Evolutionary conservation across 176 grass and related monocot species (phyloP).

Genomic region (Oryza meyeriana): DNA sequence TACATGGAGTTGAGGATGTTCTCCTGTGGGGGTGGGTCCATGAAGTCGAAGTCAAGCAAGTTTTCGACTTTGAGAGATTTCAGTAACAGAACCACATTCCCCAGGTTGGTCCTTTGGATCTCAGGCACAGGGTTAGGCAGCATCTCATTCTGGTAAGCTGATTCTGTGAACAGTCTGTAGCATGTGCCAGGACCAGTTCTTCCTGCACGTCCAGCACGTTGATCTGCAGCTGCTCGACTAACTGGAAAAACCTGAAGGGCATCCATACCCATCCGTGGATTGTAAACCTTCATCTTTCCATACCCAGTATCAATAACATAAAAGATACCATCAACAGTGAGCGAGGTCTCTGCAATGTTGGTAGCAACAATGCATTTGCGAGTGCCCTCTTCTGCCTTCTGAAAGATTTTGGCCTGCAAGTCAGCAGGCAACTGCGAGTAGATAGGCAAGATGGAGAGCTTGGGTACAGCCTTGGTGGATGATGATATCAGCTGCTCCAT

Average conservation of each 20-base stretch:
- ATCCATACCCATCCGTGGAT: conserved; percentile 96
- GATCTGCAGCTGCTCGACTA: conserved; percentile 89
- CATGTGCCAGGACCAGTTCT: conserved; percentile 94
- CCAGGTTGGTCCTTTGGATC: conserved; percentile 95
- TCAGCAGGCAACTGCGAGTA: conserved; percentile 96
- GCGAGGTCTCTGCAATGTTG: conserved; percentile 96
- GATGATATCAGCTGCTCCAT: conserved; percentile 91
- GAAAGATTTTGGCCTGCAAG: conserved; percentile 96
- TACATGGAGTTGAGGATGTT: conserved; percentile 99
- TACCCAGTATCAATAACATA: conserved; percentile 97
- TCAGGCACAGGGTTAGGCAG: conserved; percentile 91
- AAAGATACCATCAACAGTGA: conserved; percentile 98
- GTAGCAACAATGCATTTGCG: conserved; percentile 98
- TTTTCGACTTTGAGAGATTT: conserved; percentile 95
- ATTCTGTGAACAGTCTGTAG: conserved; percentile 89
- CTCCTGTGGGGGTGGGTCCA: conserved; percentile 97
- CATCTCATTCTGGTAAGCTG: conserved; percentile 98
- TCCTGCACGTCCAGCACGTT: conserved; percentile 88
- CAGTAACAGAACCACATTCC: conserved; percentile 91
- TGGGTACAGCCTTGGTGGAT: conserved; percentile 71
- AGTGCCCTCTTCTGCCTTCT: conserved; percentile 94
- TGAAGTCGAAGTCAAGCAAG: conserved; percentile 95
- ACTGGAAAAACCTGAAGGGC: conserved; percentile 91
- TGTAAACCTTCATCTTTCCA: conserved; percentile 99
- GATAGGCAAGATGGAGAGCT: conserved; percentile 88